phyloP scores from a whole-genome alignment of 305 asterid species.

The Fraxinus sp. region DNA sequence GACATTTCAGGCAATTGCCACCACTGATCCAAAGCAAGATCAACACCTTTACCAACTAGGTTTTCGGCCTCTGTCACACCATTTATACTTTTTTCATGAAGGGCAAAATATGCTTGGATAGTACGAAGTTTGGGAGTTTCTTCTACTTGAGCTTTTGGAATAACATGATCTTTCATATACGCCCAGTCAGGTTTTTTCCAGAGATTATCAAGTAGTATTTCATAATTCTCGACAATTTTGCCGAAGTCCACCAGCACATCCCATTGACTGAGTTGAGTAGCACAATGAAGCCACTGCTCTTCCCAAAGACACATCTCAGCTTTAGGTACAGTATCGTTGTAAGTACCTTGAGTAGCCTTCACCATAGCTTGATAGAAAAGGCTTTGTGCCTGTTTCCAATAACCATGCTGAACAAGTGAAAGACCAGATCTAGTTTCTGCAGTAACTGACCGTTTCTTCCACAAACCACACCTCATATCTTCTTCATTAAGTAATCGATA shows the following conservation, averaged over 20 bases:
- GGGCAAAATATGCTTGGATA: constrained; percentile 94
- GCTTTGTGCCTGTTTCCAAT: constrained; percentile 96
- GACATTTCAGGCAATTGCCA: constrained; percentile 99
- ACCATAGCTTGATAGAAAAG: constrained; percentile 99
- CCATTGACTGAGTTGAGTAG: constrained; percentile 98
- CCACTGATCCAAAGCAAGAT: constrained; percentile 99
- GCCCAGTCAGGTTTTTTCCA: constrained; percentile 99
- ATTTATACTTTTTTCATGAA: constrained; percentile 89
- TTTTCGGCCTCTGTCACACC: constrained; percentile 93
- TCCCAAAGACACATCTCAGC: constrained; percentile 99
- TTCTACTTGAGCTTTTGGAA: constrained; percentile 97
- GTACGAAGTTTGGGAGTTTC: constrained; percentile 96
- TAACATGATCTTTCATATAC: constrained; percentile 84
- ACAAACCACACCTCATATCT: constrained; percentile 99
- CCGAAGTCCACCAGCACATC: constrained; percentile 95
- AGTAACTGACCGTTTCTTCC: constrained; percentile 92
- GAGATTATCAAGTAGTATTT: constrained; percentile 86
- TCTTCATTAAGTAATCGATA: constrained; percentile 96
- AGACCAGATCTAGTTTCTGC: constrained; percentile 97
- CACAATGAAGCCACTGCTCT: constrained; percentile 99
- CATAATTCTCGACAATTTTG: constrained; percentile 90
- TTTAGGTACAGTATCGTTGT: constrained; percentile 93
- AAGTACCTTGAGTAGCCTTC: constrained; percentile 99
- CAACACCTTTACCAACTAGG: constrained; percentile 93
- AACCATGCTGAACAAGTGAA: constrained; percentile 98